phyloP scores from a whole-genome alignment of 2,329 filamentous ascomycete species.

The Alternaria sp. region DNA sequence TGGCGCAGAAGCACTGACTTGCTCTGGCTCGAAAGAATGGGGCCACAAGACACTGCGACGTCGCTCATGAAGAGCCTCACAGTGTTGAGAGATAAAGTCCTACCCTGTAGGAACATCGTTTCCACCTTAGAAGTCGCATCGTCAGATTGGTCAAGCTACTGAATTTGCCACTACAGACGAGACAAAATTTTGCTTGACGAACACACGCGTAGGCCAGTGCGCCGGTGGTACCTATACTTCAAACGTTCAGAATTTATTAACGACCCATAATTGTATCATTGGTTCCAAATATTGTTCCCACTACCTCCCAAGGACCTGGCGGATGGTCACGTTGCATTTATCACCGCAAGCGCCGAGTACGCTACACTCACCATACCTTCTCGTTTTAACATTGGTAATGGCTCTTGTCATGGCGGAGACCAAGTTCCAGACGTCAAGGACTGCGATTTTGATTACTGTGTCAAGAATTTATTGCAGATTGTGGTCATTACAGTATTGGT shows the following conservation, averaged over 20 bases:
- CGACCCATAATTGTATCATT: no score
- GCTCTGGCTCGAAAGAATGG: neutral
- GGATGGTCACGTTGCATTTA: neutral
- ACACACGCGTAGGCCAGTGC: neutral
- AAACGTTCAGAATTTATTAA: no score
- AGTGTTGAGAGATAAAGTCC: neutral
- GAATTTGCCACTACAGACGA: neutral
- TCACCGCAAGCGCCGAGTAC: neutral
- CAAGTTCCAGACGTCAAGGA: no score
- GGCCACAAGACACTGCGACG: neutral
- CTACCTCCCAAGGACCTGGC: neutral
- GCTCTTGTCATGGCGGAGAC: neutral
- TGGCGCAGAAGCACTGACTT: neutral
- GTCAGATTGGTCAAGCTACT: neutral
- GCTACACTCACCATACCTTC: neutral
- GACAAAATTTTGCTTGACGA: neutral
- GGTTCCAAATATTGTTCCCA: neutral
- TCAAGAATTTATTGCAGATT: neutral
- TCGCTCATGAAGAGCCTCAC: neutral
- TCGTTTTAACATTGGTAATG: neutral
- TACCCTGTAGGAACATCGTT: neutral
- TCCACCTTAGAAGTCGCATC: neutral
- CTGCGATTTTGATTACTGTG: neutral
- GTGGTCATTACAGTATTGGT: neutral
- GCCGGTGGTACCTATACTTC: neutral